Percentiles rank a stretch among this genome's conserved stretches.
These are phyloP conservation scores for Populus deltoides DNA, from an alignment of 345 rosid species.

Conservation along the genomic window DNA sequence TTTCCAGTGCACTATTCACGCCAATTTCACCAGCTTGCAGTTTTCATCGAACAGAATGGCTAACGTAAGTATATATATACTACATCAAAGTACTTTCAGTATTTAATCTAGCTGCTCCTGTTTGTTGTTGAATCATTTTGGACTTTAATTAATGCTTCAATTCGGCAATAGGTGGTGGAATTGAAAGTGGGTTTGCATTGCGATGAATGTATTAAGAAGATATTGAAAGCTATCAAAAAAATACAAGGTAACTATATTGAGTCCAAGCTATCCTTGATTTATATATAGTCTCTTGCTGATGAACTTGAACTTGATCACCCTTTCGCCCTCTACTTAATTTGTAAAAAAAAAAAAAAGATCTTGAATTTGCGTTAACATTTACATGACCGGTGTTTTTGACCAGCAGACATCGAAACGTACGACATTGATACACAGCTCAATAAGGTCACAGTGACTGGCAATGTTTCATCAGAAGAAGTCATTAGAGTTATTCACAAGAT, in stretches of 20 bases:
- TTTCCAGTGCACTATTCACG: not conserved
- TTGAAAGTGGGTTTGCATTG: slow-evolving; percentile 77
- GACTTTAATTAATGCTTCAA: not conserved
- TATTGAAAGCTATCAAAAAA: slow-evolving; percentile 84
- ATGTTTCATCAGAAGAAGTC: slow-evolving; percentile 65
- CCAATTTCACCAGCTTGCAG: not conserved
- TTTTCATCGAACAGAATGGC: slow-evolving; percentile 24
- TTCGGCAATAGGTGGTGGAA: slow-evolving; percentile 62
- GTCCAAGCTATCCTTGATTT: not conserved
- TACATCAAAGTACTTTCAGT: not conserved
- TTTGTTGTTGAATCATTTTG: not conserved
- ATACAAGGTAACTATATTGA: slow-evolving; percentile 46
- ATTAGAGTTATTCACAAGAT: slow-evolving; percentile 71
- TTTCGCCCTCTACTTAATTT: no score
- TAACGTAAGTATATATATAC: slow-evolving; percentile 29
- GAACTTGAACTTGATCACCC: not conserved
- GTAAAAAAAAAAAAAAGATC: no score
- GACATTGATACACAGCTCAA: slow-evolving; percentile 72
- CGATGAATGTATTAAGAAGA: slow-evolving; percentile 71
- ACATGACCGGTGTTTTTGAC: no score
- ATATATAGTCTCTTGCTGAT: not conserved
- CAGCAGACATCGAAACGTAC: slow-evolving; percentile 69
- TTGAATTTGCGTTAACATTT: no score
- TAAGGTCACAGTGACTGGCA: slow-evolving; percentile 81
- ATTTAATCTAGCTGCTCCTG: no score